phyloP scores from a whole-genome alignment of 1,284 basidiomycete species.

The Rhizoctonia solani region DNA sequence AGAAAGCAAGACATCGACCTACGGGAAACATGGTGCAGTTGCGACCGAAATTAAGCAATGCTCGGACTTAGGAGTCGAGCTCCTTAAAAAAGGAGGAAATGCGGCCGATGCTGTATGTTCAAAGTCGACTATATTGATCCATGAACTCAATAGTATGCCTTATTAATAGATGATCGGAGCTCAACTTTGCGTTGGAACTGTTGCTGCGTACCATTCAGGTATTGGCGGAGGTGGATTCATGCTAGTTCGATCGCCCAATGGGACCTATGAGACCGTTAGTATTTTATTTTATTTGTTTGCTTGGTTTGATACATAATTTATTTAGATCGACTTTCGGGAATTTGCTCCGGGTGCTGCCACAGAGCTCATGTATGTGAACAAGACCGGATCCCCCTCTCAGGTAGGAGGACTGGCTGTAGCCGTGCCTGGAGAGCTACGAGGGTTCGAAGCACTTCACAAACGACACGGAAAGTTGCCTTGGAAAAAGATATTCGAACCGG shows the following conservation, averaged over 20 bases:
- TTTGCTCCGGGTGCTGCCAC: conserved; percentile 15
- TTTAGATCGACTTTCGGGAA: conserved; percentile 27
- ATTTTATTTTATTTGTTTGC: not conserved
- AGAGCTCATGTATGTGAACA: conserved; percentile 32
- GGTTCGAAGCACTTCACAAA: conserved; percentile 18
- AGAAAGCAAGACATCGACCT: not conserved
- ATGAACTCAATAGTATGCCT: not conserved
- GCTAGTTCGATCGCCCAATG: conserved; percentile 22
- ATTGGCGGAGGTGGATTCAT: conserved; percentile 32
- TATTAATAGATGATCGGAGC: conserved; percentile 23
- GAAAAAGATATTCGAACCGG: conserved; percentile 25
- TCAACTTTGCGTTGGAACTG: conserved; percentile 22
- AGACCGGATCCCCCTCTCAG: conserved; percentile 27
- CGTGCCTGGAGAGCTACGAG: conserved; percentile 26
- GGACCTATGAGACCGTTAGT: conserved; percentile 23
- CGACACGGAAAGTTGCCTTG: conserved; percentile 25
- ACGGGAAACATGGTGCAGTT: conserved; percentile 25
- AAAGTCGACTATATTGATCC: not conserved
- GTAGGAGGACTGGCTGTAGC: conserved; percentile 23
- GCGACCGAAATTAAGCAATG: conserved; percentile 30
- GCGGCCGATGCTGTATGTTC: conserved; percentile 20
- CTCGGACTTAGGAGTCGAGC: conserved; percentile 12
- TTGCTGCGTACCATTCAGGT: conserved; percentile 29
- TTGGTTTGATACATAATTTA: not conserved
- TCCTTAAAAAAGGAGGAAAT: conserved; percentile 22